These are phyloP conservation scores for Irpex sp. DNA, from an alignment of 1,284 basidiomycete species.

Conservation along the genomic window DNA sequence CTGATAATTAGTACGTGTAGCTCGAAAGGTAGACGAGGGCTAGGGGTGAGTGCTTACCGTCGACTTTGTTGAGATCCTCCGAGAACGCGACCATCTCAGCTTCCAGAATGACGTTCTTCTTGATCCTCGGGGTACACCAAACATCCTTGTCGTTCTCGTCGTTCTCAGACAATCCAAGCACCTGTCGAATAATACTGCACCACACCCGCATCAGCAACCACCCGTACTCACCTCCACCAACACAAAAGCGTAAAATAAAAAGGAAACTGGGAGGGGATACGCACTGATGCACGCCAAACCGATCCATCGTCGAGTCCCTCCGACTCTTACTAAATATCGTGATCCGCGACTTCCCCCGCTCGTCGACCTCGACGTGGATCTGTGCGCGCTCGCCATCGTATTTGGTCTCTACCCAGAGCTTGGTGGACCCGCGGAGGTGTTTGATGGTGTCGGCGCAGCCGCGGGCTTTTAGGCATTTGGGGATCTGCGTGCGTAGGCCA, in stretches of 20 bases:
- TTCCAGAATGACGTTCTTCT: conserved; percentile 66
- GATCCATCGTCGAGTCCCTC: conserved; percentile 74
- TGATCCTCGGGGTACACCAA: conserved; percentile 24
- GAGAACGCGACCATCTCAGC: conserved; percentile 87
- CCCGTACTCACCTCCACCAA: conserved; percentile 3
- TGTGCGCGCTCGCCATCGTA: conserved; percentile 90
- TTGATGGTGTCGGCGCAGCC: conserved; percentile 54
- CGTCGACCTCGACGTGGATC: conserved; percentile 67
- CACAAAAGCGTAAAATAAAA: neutral
- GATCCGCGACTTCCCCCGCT: conserved; percentile 42
- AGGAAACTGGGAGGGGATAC: conserved; percentile 20
- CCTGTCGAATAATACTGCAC: conserved; percentile 55
- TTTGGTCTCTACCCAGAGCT: conserved; percentile 83
- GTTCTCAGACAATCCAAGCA: conserved; percentile 45
- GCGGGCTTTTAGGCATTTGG: conserved; percentile 75
- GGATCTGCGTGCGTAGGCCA: conserved; percentile 48
- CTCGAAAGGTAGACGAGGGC: too few relatives aligned
- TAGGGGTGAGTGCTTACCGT: too few relatives aligned
- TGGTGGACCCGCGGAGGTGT: conserved; percentile 38
- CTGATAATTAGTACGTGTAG: too few relatives aligned
- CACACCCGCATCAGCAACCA: neutral
- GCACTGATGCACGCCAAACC: conserved; percentile 64
- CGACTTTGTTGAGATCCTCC: conserved; percentile 45
- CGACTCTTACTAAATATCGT: conserved; percentile 85
- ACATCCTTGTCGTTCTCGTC: neutral